Evolutionary conservation across 805 yeast species (phyloP).

Genomic region (Suhomyces xylopsoci): DNA sequence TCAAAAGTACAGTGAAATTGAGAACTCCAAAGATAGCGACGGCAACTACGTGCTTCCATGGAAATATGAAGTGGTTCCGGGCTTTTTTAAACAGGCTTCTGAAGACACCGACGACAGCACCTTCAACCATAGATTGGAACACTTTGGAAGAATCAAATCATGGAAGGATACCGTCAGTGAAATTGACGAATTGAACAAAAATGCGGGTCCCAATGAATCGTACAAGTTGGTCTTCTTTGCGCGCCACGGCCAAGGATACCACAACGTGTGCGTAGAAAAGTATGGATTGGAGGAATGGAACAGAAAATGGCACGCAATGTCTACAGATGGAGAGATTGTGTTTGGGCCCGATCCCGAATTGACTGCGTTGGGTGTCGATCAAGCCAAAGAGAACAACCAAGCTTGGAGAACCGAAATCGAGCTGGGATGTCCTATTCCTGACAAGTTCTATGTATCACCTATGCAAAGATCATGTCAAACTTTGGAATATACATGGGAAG

Average conservation of each 20-base stretch:
- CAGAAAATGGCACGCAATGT: constrained; percentile 47
- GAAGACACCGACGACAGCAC: constrained; percentile 41
- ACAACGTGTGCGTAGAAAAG: constrained; percentile 51
- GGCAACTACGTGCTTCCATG: constrained; percentile 35
- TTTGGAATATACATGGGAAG: constrained; percentile 49
- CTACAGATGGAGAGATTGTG: constrained; percentile 52
- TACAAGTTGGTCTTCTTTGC: constrained; percentile 54
- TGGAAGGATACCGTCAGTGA: constrained; percentile 40
- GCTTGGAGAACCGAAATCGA: constrained; percentile 43
- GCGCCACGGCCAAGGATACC: constrained; percentile 71
- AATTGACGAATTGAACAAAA: constrained; percentile 33
- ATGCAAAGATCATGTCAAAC: constrained; percentile 64
- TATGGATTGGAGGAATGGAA: constrained; percentile 62
- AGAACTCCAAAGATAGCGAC: constrained; percentile 18
- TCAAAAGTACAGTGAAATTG: constrained; percentile 6
- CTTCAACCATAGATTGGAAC: constrained; percentile 42
- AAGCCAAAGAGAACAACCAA: constrained; percentile 49
- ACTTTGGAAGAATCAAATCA: constrained; percentile 42
- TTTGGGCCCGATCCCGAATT: constrained; percentile 64
- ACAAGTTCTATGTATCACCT: constrained; percentile 57
- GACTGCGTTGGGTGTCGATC: constrained; percentile 53
- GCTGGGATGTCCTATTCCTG: constrained; percentile 55
- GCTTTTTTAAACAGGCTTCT: constrained; percentile 50
- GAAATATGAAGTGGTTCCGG: constrained; percentile 47
- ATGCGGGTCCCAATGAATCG: constrained; percentile 32